Evolutionary conservation across 208 protist species (phyloP), one percentile per base, ranked within the genome.

Genomic region (Trypanosoma lewisi): DNA sequence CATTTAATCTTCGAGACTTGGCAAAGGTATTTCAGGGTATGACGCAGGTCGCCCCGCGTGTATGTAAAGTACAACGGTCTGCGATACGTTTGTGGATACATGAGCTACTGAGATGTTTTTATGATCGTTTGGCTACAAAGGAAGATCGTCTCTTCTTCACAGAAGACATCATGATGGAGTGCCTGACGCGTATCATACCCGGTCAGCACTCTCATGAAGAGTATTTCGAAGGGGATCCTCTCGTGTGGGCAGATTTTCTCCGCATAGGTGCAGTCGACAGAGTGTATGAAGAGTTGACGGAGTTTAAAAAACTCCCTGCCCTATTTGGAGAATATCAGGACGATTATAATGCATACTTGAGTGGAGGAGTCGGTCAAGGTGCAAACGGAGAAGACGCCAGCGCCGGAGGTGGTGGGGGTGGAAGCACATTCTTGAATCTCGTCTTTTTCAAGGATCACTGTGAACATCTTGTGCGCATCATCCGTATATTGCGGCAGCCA

Each of bases 1-100:
- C 97, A 2, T 99, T 99, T 84, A 99, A 99, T 64, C 79, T 99
- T 14, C 91, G 98, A 57, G 98, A 99, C 67, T 73, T 99, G 14
- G 92, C 92, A 19, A 98, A 98, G 82, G 91, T 99, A 17, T 97
- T 98, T 52, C 91, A 97, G 70, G 96, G 96, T 52, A 80, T 97
- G 31, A 91, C 93, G 37, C 94, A 98, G 77, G 91, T 93, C 9
- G 87, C 88, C 21, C 89, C 93, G n/a, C 80, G 89, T 50, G 79
- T 89, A 17, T 95, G 91, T 54, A 76, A 75, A 53, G 77, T 90
- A 25, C 63, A 63, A 23, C 49, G 78, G n/a, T 67, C 78, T 2
- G 68, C 94, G 37, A 76, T 71, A 25, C 83, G 90, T 11, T 83
- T 99, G 14, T 99, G 97, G 97, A 73, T 89, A 27, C 98, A 99